Evolutionary conservation across 2,329 filamentous ascomycete species (phyloP), one percentile per base, ranked within the genome.

Genomic region (Colletotrichum sp.): DNA sequence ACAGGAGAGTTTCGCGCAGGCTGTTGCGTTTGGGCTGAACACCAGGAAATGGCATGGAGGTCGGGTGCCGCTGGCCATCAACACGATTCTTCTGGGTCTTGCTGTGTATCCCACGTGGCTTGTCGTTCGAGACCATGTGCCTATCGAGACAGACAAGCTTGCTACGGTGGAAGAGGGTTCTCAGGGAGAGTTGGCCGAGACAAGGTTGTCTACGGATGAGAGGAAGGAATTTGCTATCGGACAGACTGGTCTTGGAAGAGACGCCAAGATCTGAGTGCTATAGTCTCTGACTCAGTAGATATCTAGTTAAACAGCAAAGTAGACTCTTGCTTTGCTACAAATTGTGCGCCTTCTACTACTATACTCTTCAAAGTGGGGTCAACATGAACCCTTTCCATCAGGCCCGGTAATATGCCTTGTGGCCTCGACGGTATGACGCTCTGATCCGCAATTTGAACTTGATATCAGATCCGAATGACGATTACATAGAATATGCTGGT

Each of bases 1-100:
- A 2, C 84, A 86, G 75, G 85, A 87, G 79, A 86, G 85, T 36
- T 86, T 86, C 24, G 81, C 82, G 0, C 85, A 87, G 75, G 85
- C 84, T 3, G 80, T 86, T 10, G 81, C 81, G n/a, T 87, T 81
- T 67, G 85, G 85, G 0, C 68, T 87, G 3, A 86, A 86, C 65
- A 85, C 84, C 0, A 80, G 75, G 10, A 79, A 83, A n/a, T 86
- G 84, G 85, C 71, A 81, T 10, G 84, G 84, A 1, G 84, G 84
- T 1, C 80, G 84, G 16, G 84, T 86, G 16, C 85, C 85, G 3
- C 68, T 86, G 44, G 84, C 82, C 7, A 80, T 86, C 8, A 86
- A 85, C 59, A 86, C 84, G 0, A 82, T 85, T 57, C 78, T 86
- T 36, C 79, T 86, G 2, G 83, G 78, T 18, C 77, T 84, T n/a